phyloP scores from a whole-genome alignment of 2,329 filamentous ascomycete species.

The Fulvia fulva region DNA sequence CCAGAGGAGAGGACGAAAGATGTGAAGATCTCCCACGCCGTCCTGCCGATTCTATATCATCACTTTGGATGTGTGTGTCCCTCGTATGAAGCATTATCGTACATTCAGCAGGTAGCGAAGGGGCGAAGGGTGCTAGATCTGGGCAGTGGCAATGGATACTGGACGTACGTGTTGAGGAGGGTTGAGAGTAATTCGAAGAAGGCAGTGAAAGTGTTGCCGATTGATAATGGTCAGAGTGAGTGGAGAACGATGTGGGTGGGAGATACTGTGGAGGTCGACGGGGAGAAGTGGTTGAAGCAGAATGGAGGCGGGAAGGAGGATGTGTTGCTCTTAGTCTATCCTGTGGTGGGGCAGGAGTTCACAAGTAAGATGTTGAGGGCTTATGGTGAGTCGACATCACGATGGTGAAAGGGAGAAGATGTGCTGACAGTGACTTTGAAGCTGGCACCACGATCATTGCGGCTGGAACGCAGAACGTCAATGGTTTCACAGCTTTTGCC shows the following conservation, averaged over 20 bases:
- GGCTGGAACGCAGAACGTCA: constrained; percentile 69
- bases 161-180: constrained; percentile 65
- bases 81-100: constrained; percentile 60
- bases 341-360: constrained; percentile 64
- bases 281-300: constrained; percentile 53
- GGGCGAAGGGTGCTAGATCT: constrained; percentile 59
- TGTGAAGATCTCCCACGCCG: constrained; percentile 59
- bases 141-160: constrained; percentile 71
- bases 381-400: constrained; percentile 41
- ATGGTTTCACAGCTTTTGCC: constrained; percentile 69
- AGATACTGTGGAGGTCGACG: constrained; percentile 63
- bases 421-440: constrained; percentile 3
- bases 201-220: constrained; percentile 47
- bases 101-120: constrained; percentile 54
- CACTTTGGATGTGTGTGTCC: constrained; percentile 73
- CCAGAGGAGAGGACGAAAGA: constrained; percentile 52
- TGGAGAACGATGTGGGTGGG: constrained; percentile 67
- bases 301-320: constrained; percentile 50
- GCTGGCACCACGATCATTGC: constrained; percentile 62
- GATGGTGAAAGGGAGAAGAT: not conserved
- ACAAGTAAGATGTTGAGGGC: constrained; percentile 59
- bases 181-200: constrained; percentile 45
- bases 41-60: constrained; percentile 71
- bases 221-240: constrained; percentile 65
- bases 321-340: constrained; percentile 68